Percentiles rank a stretch among this genome's conserved stretches.
These are phyloP conservation scores for Ulmus americana DNA, from an alignment of 331 rosid genomes.

Conservation along the genomic window DNA sequence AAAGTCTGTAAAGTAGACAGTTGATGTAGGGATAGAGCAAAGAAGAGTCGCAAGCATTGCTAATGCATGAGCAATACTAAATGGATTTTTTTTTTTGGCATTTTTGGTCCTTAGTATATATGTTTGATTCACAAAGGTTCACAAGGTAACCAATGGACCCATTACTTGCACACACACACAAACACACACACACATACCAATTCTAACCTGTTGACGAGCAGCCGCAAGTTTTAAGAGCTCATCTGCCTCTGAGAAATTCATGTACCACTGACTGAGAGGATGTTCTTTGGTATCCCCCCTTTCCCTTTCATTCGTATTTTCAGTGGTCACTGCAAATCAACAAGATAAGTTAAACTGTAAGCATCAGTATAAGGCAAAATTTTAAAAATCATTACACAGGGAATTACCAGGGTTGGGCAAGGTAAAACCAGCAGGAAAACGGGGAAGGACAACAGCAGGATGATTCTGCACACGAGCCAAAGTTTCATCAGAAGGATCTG, in stretches of 20 bases:
- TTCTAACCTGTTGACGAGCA: conserved; percentile 85
- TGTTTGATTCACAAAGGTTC: too few relatives aligned
- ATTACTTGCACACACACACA: background rate
- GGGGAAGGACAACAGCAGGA: conserved; percentile 79
- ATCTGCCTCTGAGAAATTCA: conserved; percentile 93
- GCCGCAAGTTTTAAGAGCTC: conserved; percentile 93
- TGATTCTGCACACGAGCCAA: conserved; percentile 77
- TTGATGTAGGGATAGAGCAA: conserved; percentile 7
- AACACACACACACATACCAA: conserved; percentile 8
- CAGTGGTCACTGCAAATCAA: conserved; percentile 45
- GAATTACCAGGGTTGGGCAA: conserved; percentile 65
- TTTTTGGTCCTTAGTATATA: too few relatives aligned
- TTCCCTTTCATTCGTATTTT: conserved; percentile 43
- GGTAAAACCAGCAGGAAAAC: conserved; percentile 69
- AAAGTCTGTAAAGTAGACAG: conserved; percentile 14
- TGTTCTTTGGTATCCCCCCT: conserved; percentile 79
- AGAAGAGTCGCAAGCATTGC: conserved; percentile 7
- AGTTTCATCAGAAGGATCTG: conserved; percentile 69
- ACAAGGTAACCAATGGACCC: background rate
- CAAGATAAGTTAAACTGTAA: conserved; percentile 4
- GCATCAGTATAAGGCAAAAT: conserved; percentile 2
- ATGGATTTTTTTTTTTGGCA: background rate
- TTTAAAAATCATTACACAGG: conserved; percentile 1
- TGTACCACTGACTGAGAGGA: conserved; percentile 74
- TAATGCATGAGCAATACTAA: background rate